phyloP scores from a whole-genome alignment of 345 rosid genomes.

The Lepidium sativum region DNA sequence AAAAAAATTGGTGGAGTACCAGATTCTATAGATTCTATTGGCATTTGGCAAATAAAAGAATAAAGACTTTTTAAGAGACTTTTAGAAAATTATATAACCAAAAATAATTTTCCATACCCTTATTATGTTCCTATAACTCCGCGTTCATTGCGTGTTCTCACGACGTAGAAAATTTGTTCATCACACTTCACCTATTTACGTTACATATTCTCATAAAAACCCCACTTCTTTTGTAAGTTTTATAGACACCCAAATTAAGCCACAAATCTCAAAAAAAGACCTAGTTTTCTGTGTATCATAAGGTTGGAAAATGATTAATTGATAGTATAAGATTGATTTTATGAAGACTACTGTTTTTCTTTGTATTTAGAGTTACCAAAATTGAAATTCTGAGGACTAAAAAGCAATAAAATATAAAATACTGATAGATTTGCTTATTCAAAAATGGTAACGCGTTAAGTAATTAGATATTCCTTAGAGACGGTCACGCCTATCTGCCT shows the following conservation, averaged over 20 bases:
- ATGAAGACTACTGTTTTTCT: background rate
- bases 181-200: background rate
- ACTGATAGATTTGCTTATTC: background rate
- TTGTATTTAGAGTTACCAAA: no score
- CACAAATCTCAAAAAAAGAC: no score
- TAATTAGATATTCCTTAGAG: background rate
- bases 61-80: background rate
- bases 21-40: no score
- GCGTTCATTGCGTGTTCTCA: conserved; percentile 22
- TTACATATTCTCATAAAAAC: background rate
- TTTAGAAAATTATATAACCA: background rate
- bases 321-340: background rate
- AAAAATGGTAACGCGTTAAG: conserved; percentile 25
- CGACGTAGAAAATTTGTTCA: conserved; percentile 11
- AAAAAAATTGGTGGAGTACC: no score
- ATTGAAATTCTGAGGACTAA: background rate
- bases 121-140: no score
- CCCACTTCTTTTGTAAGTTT: background rate
- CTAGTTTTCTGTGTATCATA: no score
- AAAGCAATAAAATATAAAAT: background rate
- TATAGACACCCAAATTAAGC: background rate
- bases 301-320: no score
- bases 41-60: background rate
- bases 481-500: conserved; percentile 16
- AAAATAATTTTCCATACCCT: background rate